phyloP scores from a whole-genome alignment of 495 filamentous ascomycete species.

The Penicillium nucicola region DNA sequence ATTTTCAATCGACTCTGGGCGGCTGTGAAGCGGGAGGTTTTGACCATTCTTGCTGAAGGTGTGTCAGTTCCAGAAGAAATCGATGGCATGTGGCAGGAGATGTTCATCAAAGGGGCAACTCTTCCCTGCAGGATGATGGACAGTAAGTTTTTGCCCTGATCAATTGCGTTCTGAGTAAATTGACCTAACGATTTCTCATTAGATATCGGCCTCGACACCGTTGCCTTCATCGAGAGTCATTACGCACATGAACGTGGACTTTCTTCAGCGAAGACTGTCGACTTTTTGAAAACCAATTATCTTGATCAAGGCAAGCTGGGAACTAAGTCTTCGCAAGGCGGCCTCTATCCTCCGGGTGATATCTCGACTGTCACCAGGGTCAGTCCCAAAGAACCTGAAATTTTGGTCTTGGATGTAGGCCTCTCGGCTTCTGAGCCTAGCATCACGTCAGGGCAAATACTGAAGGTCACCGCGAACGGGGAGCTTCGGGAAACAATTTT shows the following conservation, averaged over 20 bases:
- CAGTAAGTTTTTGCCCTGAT: conserved; percentile 10
- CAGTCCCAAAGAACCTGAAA: not conserved
- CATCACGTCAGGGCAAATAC: conserved; percentile 18
- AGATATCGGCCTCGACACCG: conserved; percentile 52
- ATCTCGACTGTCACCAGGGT: not conserved
- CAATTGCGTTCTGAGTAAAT: not conserved
- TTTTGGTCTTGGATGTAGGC: conserved; percentile 28
- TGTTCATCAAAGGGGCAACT: conserved; percentile 28
- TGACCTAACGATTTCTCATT: not conserved
- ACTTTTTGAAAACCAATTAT: conserved; percentile 39
- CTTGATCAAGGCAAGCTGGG: conserved; percentile 37
- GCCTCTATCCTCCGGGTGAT: conserved; percentile 20
- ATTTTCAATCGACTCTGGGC: conserved; percentile 54
- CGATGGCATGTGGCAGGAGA: conserved; percentile 40
- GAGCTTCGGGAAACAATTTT: conserved; percentile 16
- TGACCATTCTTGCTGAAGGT: conserved; percentile 45
- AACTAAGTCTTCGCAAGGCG: conserved; percentile 21
- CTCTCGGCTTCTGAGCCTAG: conserved; percentile 15
- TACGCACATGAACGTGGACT: conserved; percentile 46
- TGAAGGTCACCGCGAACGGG: conserved; percentile 18
- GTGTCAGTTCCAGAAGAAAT: conserved; percentile 42
- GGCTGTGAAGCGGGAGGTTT: conserved; percentile 48
- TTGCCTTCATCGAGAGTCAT: conserved; percentile 40
- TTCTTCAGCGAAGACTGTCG: conserved; percentile 27
- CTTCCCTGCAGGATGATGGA: conserved; percentile 34